Conservation (phyloP, 1,284 basidiomycete species). For the Cutaneotrichosporon sp. region DNA sequence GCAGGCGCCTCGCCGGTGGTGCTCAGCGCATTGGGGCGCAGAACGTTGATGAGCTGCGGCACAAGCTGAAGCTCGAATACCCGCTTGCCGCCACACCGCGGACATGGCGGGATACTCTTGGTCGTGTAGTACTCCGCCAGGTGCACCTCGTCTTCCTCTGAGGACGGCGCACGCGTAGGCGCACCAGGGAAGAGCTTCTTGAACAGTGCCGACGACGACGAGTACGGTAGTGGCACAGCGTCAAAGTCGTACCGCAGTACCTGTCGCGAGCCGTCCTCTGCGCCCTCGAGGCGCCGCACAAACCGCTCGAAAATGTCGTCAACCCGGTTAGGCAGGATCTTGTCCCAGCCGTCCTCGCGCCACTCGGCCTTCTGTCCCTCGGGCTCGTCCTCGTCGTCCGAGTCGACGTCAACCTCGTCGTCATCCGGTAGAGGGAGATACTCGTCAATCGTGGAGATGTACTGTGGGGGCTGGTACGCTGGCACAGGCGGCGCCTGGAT, state of each 20-base stretch:
- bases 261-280: slow-evolving; percentile 42
- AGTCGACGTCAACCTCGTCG: slow-evolving; percentile 21
- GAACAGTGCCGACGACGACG: slow-evolving; percentile 39
- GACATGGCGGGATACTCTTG: slow-evolving; percentile 33
- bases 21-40: slow-evolving; percentile 33
- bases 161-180: slow-evolving; percentile 17
- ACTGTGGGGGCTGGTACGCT: slow-evolving; percentile 46
- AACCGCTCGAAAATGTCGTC: slow-evolving; percentile 49
- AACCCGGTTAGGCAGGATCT: slow-evolving; percentile 38
- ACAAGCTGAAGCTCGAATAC: slow-evolving; percentile 49
- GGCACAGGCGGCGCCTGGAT: slow-evolving; percentile 38
- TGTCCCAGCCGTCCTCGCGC: slow-evolving; percentile 36
- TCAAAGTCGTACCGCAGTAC: slow-evolving; percentile 49
- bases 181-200: slow-evolving; percentile 41
- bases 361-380: slow-evolving; percentile 30
- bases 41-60: slow-evolving; percentile 42
- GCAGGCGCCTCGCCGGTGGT: slow-evolving; percentile 7
- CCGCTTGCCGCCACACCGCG: slow-evolving; percentile 34
- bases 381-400: slow-evolving; percentile 26
- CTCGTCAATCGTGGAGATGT: slow-evolving; percentile 46
- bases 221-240: slow-evolving; percentile 46
- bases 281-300: slow-evolving; percentile 35
- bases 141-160: slow-evolving; percentile 39
- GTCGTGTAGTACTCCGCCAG: slow-evolving; percentile 30
- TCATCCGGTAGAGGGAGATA: slow-evolving; percentile 38